A percentile compares a stretch with the other conserved stretches of the same genome.
These are phyloP conservation scores for Fragaria vesca DNA, from an alignment of 306 rosid genomes.

Conservation along the genomic window DNA sequence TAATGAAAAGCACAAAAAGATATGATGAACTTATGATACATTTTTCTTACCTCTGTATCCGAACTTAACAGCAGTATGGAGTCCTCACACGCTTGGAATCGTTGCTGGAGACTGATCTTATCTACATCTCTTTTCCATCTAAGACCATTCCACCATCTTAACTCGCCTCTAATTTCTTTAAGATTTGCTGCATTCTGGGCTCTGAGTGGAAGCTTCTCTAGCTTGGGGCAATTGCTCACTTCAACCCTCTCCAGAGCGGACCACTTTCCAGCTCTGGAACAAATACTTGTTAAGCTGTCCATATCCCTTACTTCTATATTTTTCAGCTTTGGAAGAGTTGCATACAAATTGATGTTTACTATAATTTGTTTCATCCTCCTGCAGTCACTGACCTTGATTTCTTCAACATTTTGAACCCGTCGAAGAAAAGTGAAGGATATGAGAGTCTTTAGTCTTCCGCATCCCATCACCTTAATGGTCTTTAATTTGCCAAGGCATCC, in stretches of 20 bases:
- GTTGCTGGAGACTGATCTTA: constrained; percentile 5
- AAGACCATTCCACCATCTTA: constrained; percentile 15
- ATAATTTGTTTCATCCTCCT: constrained; percentile 20
- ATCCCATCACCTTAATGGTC: constrained; percentile 2
- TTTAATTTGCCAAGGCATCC: constrained; percentile 15
- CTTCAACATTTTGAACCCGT: constrained; percentile 18
- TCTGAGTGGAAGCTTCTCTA: constrained; percentile 5
- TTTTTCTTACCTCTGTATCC: constrained; percentile 6
- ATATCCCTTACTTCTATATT: constrained; percentile 10
- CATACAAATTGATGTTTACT: not conserved
- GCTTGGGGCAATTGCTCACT: constrained; percentile 17
- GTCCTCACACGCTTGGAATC: constrained; percentile 9
- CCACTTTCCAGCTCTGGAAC: not conserved
- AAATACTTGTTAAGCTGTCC: constrained; percentile 16
- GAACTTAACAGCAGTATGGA: not conserved
- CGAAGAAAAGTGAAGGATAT: constrained; percentile 14
- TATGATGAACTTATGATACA: not conserved
- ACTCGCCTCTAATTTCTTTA: constrained; percentile 23
- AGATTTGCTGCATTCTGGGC: constrained; percentile 2
- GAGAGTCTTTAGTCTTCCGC: constrained; percentile 12
- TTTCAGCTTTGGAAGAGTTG: constrained; percentile 19
- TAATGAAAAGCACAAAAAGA: not conserved
- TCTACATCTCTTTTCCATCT: not conserved
- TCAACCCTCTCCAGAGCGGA: constrained; percentile 4
- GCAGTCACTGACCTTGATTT: constrained; percentile 12